phyloP scores from a whole-genome alignment of 495 filamentous ascomycete genomes.

The Penicillium ucsense region DNA sequence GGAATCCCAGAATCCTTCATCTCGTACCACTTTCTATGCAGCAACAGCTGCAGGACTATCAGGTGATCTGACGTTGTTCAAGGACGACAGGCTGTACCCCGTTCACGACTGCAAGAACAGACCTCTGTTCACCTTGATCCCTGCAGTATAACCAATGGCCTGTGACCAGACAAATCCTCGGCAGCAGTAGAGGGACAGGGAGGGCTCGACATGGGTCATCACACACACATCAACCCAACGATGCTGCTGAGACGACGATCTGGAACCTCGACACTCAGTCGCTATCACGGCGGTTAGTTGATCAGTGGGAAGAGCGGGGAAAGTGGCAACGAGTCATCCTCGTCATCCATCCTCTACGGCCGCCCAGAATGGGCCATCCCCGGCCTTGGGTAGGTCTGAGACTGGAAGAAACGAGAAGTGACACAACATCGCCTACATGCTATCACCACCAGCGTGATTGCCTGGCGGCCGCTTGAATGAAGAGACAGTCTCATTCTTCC shows the following conservation, averaged over 20 bases:
- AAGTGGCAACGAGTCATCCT: too few species aligned
- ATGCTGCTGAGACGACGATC: background rate
- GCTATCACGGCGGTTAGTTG: too few species aligned
- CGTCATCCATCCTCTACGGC: too few species aligned
- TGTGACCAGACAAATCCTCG: background rate
- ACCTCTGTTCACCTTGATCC: background rate
- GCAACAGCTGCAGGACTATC: constrained; percentile 13
- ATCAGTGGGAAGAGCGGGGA: too few species aligned
- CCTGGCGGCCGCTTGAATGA: constrained; percentile 1
- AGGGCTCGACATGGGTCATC: constrained; percentile 2
- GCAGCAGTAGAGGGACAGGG: background rate
- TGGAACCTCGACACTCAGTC: too few species aligned
- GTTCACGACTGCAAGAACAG: background rate
- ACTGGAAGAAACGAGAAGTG: too few species aligned
- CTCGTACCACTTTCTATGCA: constrained; percentile 24
- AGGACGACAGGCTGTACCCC: background rate
- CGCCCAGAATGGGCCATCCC: too few species aligned
- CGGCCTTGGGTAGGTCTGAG: too few species aligned
- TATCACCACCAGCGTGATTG: background rate
- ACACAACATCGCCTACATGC: too few species aligned
- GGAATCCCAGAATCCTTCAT: constrained; percentile 16
- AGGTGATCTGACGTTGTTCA: constrained; percentile 7
- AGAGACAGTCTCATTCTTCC: background rate
- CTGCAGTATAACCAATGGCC: background rate
- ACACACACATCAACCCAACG: background rate